phyloP scores from a whole-genome alignment of 345 rosid species.

The Lumnitzera littorea region DNA sequence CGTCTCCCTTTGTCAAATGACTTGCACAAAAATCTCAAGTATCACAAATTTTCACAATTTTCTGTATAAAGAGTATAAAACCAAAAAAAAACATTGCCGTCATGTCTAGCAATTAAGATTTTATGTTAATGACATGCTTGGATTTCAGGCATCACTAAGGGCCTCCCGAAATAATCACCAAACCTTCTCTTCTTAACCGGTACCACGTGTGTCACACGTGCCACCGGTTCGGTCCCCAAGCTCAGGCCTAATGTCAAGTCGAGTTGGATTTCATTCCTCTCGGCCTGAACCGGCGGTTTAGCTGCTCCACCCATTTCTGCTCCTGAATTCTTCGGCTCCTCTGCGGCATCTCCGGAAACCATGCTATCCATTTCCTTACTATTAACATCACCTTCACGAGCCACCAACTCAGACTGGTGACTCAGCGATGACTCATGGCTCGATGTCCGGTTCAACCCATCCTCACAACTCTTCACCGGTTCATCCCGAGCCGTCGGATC shows the following conservation, averaged over 20 bases:
- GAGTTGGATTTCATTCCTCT: constrained; percentile 1
- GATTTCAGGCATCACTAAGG: neutral
- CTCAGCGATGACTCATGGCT: constrained; percentile 92
- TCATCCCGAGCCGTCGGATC: neutral
- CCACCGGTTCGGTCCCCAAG: constrained; percentile 52
- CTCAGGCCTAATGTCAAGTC: constrained; percentile 36
- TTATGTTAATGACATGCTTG: too few relatives aligned
- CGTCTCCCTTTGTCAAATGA: too few relatives aligned
- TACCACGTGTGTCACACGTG: constrained; percentile 48
- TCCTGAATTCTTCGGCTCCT: constrained; percentile 22
- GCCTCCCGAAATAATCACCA: constrained; percentile 11
- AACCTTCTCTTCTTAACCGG: constrained; percentile 70
- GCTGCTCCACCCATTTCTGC: constrained; percentile 10
- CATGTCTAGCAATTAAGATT: too few relatives aligned
- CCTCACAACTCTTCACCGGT: constrained; percentile 4
- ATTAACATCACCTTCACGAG: constrained; percentile 49
- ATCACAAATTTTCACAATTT: constrained; percentile 2
- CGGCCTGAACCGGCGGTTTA: neutral
- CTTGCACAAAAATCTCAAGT: too few relatives aligned
- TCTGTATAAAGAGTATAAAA: neutral
- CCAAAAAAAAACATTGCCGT: too few relatives aligned
- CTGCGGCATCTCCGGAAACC: constrained; percentile 57
- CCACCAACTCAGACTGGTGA: constrained; percentile 68
- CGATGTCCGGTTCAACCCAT: constrained; percentile 42
- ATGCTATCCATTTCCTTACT: constrained; percentile 61